Evolutionary conservation across 192 early-diverging fungal species (phyloP), one percentile per base, ranked within the genome.

Genomic region (Podila clonocystis): DNA sequence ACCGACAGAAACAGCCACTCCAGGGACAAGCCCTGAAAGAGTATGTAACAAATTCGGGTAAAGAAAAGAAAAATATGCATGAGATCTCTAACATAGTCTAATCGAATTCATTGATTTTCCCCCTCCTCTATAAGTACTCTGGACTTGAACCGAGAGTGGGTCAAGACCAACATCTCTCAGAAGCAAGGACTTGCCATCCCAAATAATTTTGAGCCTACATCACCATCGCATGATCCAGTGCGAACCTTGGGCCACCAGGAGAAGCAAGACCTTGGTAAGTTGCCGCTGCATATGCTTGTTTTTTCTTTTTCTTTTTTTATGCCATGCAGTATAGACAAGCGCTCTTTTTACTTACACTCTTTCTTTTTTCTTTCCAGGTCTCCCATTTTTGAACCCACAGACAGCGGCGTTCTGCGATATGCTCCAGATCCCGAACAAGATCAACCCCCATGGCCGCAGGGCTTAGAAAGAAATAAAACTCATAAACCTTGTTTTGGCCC

Each of bases 371-470:
- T 36, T 61, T 48, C 24, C 70, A 91, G 87, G 60, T 15, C 24
- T 59, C 31, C 83, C 87, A 13, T 91, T 92, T 36, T 72, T 88
- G 7, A 99, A 97, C 76, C 95, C 95, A 4, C 97, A 99, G 80
- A 98, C 95, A 9, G 87, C 83, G 5, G 85, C 73, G 12, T 92
- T 98, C 59, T 96, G 94, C 75, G 70, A 85, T 0, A 78, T 93
- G 82, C 55, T 97, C 12, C 87, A 88, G 19, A 87, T 98, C 19
- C 60, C 83, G 29, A 94, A 94, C 73, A 87, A 87, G 65, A 91
- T 95, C 73, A 95, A 95, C 76, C 58, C 72, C 2, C 36, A 80
- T 30, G 91, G 91, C 22, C 84, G 75, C 34, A 64, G 63, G n/a
- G 36, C 22, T 22, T 33, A 63, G n/a, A 12, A 9, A 24, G 19